A percentile compares a stretch with the other conserved stretches of the same genome.
Conservation (phyloP, 495 filamentous ascomycete genomes). For the Lichina pygmaea region DNA sequence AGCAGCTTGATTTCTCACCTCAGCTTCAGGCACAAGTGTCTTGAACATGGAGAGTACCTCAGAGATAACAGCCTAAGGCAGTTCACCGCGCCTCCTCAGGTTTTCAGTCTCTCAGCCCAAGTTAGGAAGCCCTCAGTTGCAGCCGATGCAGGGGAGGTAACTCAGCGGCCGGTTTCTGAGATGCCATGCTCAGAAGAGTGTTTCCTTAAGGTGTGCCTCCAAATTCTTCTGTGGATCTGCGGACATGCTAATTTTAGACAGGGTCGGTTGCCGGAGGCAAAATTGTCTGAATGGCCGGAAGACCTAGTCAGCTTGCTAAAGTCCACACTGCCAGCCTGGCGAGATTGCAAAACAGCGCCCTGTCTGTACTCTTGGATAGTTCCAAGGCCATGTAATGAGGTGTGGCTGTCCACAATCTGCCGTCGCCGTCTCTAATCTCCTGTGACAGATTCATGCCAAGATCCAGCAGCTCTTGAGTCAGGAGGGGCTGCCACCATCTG, state of each 20-base stretch:
- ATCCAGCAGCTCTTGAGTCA: too few relatives aligned
- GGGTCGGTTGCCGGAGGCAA: not conserved
- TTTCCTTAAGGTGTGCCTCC: not conserved
- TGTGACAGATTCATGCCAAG: too few relatives aligned
- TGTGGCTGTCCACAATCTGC: not conserved
- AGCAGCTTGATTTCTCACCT: not conserved
- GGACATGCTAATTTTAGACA: not conserved
- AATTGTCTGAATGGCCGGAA: not conserved
- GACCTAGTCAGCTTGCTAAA: not conserved
- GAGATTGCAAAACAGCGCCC: not conserved
- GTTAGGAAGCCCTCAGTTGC: too few relatives aligned
- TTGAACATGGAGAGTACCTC: constrained; percentile 7
- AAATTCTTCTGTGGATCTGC: not conserved
- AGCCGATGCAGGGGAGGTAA: too few relatives aligned
- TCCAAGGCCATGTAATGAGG: constrained; percentile 1
- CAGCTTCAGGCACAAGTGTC: constrained; percentile 10
- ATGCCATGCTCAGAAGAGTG: not conserved
- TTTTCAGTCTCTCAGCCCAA: too few relatives aligned
- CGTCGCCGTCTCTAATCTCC: too few relatives aligned
- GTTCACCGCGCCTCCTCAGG: too few relatives aligned
- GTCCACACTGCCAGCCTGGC: not conserved
- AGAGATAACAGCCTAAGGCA: not conserved
- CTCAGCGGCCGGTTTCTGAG: too few relatives aligned
- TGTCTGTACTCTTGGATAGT: not conserved
- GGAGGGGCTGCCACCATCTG: not conserved